Evolutionary conservation across 2,329 filamentous ascomycete genomes (phyloP).

Genomic region (Ceratocystis cubensis): DNA sequence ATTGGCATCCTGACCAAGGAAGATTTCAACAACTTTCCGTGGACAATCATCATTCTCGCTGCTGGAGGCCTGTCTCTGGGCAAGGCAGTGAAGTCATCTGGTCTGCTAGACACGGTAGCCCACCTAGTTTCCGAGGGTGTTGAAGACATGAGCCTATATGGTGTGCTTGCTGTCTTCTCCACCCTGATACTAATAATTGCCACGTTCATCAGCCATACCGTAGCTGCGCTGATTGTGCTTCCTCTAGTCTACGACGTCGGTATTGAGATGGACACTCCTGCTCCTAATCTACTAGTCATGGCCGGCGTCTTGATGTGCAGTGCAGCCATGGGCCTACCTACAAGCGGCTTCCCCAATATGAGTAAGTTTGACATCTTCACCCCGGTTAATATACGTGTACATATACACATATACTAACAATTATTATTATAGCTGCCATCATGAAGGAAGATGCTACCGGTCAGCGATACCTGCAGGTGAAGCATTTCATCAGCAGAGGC

Average conservation of each 20-base stretch:
- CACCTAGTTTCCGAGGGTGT: conserved; percentile 60
- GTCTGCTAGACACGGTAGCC: conserved; percentile 80
- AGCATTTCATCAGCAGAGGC: conserved; percentile 89
- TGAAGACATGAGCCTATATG: conserved; percentile 69
- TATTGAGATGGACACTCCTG: conserved; percentile 69
- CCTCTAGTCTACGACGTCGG: conserved; percentile 84
- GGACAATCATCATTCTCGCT: conserved; percentile 98
- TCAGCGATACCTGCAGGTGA: conserved; percentile 79
- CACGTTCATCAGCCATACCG: conserved; percentile 95
- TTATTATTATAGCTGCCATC: conserved; percentile 59
- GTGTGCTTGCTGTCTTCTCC: conserved; percentile 75
- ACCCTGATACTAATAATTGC: conserved; percentile 78
- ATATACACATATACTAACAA: not conserved
- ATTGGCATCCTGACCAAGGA: conserved; percentile 94
- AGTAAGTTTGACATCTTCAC: conserved; percentile 50
- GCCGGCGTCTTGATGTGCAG: conserved; percentile 89
- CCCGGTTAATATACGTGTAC: not conserved
- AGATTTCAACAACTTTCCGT: conserved; percentile 99
- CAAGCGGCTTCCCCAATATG: conserved; percentile 97
- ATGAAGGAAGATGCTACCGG: conserved; percentile 98
- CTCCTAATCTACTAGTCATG: conserved; percentile 94
- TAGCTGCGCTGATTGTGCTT: conserved; percentile 87
- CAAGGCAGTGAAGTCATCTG: conserved; percentile 87
- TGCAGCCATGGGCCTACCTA: conserved; percentile 90
- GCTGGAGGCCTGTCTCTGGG: conserved; percentile 85